A percentile compares a stretch with the other conserved stretches of the same genome.
These are phyloP conservation scores for Infundibulicybe gibba DNA, from an alignment of 768 basidiomycete species.

Conservation along the genomic window DNA sequence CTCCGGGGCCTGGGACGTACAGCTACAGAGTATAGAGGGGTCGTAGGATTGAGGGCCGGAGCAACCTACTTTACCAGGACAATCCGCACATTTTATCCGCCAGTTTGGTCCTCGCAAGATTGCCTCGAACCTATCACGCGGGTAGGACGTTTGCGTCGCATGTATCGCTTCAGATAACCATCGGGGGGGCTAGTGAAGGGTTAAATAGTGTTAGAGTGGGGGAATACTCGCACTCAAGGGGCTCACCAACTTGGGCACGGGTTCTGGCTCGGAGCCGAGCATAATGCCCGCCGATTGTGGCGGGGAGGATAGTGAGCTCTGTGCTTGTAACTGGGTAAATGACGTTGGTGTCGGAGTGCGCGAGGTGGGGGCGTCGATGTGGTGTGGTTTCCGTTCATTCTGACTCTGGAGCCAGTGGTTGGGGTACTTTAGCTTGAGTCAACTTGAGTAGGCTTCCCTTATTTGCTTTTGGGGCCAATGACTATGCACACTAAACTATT, in stretches of 20 bases:
- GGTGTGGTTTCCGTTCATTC: no score
- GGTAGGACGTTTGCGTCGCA: constrained; percentile 67
- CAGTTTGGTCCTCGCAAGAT: constrained; percentile 67
- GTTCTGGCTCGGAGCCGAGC: constrained; percentile 2
- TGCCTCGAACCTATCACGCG: constrained; percentile 80
- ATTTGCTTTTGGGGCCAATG: no score
- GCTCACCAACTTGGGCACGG: constrained; percentile 20
- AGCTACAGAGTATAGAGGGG: constrained; percentile 38
- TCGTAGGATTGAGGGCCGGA: neutral
- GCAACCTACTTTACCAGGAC: constrained; percentile 79
- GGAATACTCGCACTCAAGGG: constrained; percentile 17
- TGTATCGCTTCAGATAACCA: constrained; percentile 75
- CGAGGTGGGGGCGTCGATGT: constrained; percentile 9
- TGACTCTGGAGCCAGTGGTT: no score
- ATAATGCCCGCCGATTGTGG: neutral
- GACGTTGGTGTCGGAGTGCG: constrained; percentile 17
- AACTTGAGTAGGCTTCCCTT: no score
- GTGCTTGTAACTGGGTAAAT: constrained; percentile 5
- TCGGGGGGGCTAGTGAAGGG: constrained; percentile 44
- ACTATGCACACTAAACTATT: no score
- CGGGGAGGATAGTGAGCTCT: constrained; percentile 3
- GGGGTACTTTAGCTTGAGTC: no score
- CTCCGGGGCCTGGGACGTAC: constrained; percentile 87
- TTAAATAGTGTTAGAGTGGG: neutral
- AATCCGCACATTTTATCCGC: constrained; percentile 89